Conservation (phyloP, 73 alveolate species). For the Paramecium tetraurelia region DNA sequence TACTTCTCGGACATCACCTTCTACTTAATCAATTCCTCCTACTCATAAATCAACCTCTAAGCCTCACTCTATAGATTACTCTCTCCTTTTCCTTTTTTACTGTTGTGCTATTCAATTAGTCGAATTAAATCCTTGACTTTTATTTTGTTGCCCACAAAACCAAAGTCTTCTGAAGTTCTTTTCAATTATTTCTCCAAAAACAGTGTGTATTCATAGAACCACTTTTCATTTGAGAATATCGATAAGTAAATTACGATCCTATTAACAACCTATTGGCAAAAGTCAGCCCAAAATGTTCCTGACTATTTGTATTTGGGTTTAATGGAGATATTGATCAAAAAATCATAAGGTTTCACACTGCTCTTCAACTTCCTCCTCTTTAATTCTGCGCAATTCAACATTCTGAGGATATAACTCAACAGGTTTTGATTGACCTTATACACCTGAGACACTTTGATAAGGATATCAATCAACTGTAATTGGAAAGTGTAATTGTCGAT, state of each 20-base stretch:
- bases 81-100: background rate
- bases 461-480: background rate
- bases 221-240: background rate
- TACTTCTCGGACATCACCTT: constrained; percentile 2
- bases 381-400: constrained; percentile 20
- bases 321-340: background rate
- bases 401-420: background rate
- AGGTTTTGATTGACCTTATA: background rate
- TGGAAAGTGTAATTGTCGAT: background rate
- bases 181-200: background rate
- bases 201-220: background rate
- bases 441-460: background rate
- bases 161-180: background rate
- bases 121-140: background rate
- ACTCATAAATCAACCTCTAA: background rate
- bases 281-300: constrained; percentile 22
- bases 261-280: background rate
- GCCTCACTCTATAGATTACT: background rate
- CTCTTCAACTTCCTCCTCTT: constrained; percentile 25
- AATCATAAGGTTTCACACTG: constrained; percentile 35
- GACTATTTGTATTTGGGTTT: background rate
- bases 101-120: background rate
- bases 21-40: constrained; percentile 8
- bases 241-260: background rate
- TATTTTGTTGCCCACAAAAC: constrained; percentile 20